A percentile compares a stretch with the other conserved stretches of the same genome.
Conservation (phyloP, 2,329 filamentous ascomycete genomes). For the Immersiporthe knoxdaviesiana region DNA sequence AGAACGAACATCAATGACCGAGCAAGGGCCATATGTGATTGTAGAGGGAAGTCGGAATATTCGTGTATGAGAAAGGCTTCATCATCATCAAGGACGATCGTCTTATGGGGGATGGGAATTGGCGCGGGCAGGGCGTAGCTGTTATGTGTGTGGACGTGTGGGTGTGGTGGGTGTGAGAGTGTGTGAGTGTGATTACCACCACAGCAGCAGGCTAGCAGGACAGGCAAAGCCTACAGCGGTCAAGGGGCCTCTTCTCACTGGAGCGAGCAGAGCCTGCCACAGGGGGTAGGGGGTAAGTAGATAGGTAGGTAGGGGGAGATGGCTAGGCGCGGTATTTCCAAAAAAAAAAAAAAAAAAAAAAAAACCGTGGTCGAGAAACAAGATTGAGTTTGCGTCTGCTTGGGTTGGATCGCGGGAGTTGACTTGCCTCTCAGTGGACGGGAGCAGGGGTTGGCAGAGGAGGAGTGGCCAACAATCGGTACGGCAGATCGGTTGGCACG, state of each 20-base stretch:
- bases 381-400: slow-evolving; percentile 20
- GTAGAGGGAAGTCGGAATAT: not conserved
- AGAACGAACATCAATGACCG: not conserved
- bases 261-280: slow-evolving; percentile 9
- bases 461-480: slow-evolving; percentile 11
- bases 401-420: slow-evolving; percentile 26
- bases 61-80: not conserved
- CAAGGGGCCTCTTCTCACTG: not conserved
- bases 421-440: slow-evolving; percentile 17
- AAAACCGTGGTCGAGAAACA: slow-evolving; percentile 21
- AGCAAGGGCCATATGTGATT: not conserved
- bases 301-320: too few species aligned
- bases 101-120: slow-evolving; percentile 1
- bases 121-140: slow-evolving; percentile 10
- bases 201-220: not conserved
- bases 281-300: too few species aligned
- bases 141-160: slow-evolving; percentile 6
- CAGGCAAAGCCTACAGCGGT: not conserved
- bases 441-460: slow-evolving; percentile 19
- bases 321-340: slow-evolving; percentile 13
- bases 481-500: slow-evolving; percentile 18
- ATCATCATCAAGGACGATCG: slow-evolving; percentile 10
- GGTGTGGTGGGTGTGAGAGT: too few species aligned
- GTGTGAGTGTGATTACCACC: not conserved
- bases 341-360: too few species aligned